phyloP scores from a whole-genome alignment of 2,329 filamentous ascomycete genomes.

The Lasiodiplodia citricola region DNA sequence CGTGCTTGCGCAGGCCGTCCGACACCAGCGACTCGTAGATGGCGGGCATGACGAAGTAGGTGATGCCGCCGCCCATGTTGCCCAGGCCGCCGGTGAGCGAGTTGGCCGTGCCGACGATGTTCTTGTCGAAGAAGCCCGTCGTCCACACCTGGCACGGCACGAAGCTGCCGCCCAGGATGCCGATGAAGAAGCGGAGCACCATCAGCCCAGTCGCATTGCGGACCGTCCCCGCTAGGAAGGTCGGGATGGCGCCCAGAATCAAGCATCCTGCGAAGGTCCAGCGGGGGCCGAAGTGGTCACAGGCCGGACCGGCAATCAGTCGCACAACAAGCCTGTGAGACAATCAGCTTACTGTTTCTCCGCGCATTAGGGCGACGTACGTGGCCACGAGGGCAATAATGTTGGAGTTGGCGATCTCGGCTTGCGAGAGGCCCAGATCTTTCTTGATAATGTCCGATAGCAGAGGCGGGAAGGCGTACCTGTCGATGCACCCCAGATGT shows the following conservation, averaged over 20 bases:
- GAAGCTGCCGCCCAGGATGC: constrained; percentile 77
- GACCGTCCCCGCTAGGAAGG: constrained; percentile 80
- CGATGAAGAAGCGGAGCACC: constrained; percentile 77
- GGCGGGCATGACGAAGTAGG: constrained; percentile 92
- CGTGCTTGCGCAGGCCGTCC: constrained; percentile 65
- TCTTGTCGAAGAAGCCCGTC: constrained; percentile 92
- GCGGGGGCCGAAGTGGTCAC: constrained; percentile 82
- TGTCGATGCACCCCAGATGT: constrained; percentile 31
- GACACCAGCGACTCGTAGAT: constrained; percentile 78
- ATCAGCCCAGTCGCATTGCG: constrained; percentile 72
- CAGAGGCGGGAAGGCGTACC: constrained; percentile 89
- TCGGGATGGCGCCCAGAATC: constrained; percentile 78
- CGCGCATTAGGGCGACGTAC: constrained; percentile 38
- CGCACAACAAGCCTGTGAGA: constrained; percentile 69
- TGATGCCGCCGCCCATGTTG: constrained; percentile 87
- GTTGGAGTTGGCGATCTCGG: constrained; percentile 85
- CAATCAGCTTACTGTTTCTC: constrained; percentile 35
- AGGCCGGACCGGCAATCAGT: constrained; percentile 79
- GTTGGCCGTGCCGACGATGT: constrained; percentile 87
- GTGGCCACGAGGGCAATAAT: constrained; percentile 71
- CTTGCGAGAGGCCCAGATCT: constrained; percentile 73
- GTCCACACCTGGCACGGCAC: constrained; percentile 92
- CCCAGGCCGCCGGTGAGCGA: constrained; percentile 83
- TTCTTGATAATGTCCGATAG: constrained; percentile 79
- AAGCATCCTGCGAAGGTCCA: constrained; percentile 78